phyloP scores from a whole-genome alignment of 1,139 yeast genomes.

The Debaryomycetaceae sp. region DNA sequence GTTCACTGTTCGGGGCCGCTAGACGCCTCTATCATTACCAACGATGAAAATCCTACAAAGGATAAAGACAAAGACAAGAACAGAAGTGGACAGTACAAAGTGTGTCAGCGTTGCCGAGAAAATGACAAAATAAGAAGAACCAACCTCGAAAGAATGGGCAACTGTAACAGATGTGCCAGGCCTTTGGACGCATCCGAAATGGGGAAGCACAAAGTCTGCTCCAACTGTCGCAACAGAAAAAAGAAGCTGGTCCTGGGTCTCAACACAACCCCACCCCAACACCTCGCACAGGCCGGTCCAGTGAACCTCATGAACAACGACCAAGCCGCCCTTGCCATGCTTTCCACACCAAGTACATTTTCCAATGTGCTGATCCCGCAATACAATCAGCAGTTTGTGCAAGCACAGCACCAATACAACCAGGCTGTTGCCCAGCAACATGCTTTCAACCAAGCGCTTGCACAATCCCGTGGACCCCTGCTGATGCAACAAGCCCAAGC shows the following conservation, averaged over 20 bases:
- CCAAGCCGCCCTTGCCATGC: constrained; percentile 8
- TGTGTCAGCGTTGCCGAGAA: constrained; percentile 60
- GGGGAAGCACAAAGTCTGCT: constrained; percentile 56
- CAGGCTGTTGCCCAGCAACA: constrained; percentile 9
- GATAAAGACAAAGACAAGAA: constrained; percentile 11
- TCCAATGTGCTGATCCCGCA: constrained; percentile 4
- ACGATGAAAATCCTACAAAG: constrained; percentile 16
- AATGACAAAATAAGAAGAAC: constrained; percentile 58
- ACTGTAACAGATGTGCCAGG: constrained; percentile 61
- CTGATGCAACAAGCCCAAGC: constrained; percentile 8
- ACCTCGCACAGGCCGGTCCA: constrained; percentile 3
- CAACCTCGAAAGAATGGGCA: constrained; percentile 53
- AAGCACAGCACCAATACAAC: constrained; percentile 9
- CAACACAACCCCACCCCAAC: constrained; percentile 8
- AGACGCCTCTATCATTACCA: constrained; percentile 38
- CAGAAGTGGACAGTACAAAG: constrained; percentile 45
- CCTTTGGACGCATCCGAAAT: constrained; percentile 42
- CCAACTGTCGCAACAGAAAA: constrained; percentile 51
- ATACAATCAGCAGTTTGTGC: constrained; percentile 7
- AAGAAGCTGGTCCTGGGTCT: constrained; percentile 25
- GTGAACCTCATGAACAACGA: constrained; percentile 8
- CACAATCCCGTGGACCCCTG: constrained; percentile 3
- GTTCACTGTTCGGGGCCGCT: constrained; percentile 67
- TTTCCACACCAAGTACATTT: constrained; percentile 6
- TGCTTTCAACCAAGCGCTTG: constrained; percentile 9